These are phyloP conservation scores for Selenicereus undatus DNA, from an alignment of 148 eudicot species.

Conservation along the genomic window DNA sequence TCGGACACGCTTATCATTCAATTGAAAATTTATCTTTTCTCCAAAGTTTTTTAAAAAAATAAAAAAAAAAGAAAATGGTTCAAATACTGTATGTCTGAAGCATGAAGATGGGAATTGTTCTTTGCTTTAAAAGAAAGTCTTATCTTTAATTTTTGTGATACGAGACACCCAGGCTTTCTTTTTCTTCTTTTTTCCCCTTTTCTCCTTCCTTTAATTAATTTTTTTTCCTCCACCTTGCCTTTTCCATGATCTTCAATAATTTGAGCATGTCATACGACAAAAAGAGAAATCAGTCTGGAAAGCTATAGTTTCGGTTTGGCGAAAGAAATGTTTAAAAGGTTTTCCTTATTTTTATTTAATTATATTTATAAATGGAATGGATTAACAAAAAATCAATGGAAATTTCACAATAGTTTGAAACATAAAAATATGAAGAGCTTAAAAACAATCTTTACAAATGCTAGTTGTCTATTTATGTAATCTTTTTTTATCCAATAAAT, in stretches of 20 bases:
- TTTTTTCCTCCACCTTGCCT: not conserved
- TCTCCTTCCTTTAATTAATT: not conserved
- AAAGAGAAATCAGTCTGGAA: not conserved
- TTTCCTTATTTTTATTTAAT: not conserved
- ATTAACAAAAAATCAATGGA: not conserved
- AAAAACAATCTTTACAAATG: too few species aligned
- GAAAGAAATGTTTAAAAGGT: not conserved
- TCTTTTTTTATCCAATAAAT: too few species aligned
- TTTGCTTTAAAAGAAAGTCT: slow-evolving; percentile 22
- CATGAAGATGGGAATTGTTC: slow-evolving; percentile 16
- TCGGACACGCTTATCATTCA: not conserved
- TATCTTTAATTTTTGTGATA: slow-evolving; percentile 18
- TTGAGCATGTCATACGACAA: slow-evolving; percentile 9
- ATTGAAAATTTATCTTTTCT: not conserved
- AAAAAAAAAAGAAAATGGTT: too few species aligned
- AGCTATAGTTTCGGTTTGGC: not conserved
- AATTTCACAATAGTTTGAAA: not conserved
- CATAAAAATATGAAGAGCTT: not conserved
- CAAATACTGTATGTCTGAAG: not conserved
- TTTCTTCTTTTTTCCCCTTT: not conserved
- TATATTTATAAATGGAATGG: not conserved
- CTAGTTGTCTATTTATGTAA: too few species aligned
- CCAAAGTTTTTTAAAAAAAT: too few species aligned
- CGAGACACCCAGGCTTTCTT: not conserved
- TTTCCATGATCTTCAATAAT: slow-evolving; percentile 1